Base-by-base conservation (phyloP, 352 stramenopile genomes). In the Halophytophthora polymorphica region DNA sequence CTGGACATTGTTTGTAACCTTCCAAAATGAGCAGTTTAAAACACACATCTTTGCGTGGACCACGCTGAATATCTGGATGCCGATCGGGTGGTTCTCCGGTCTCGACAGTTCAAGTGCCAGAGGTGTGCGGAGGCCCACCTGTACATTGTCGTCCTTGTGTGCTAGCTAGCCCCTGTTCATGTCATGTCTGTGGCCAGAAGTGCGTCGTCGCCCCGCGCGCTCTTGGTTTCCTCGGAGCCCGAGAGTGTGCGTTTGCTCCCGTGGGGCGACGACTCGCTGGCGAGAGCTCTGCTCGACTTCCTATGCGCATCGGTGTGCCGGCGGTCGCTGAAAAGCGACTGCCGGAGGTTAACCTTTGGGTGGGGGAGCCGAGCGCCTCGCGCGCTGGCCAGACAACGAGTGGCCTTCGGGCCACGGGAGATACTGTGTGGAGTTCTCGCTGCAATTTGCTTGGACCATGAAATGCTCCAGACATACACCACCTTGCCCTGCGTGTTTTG, bases 371-470 rank as follows among this genome's bases (percentile, higher is more conserved):
- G 49, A 37, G 50, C 42, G 22, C 54, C 44, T 63, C 40, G 56
- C 63, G 43, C 46, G 48, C 73, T 57, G 68, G 76, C 76, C 25
- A 68, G 37, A 84, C 56, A 87, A 35, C 19, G 38, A 83, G 56
- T 31, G 25, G 25, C 8, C 25, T 31, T 31, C 4, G 4, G 25
- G 25, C 23, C 29, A 6, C 41, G 65, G 66, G 71, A 81, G 77
- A 68, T 72, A 82, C 59, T 86, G 74, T 85, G 77, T 86, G 77
- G 77, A 84, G 77, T 86, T 83, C 71, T 68, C 71, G 71, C 68
- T 70, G 73, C 72, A 83, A 82, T 83, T 83, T 63, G 64, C 67
- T 70, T 61, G 77, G 66, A 79, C 77, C 73, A 88, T 88, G 77
- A 83, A 86, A 88, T 60, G 71, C 77, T 81, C 69, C 68, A 45